phyloP scores from a whole-genome alignment of 2,329 filamentous ascomycete genomes.

The Xylaria sp. region DNA sequence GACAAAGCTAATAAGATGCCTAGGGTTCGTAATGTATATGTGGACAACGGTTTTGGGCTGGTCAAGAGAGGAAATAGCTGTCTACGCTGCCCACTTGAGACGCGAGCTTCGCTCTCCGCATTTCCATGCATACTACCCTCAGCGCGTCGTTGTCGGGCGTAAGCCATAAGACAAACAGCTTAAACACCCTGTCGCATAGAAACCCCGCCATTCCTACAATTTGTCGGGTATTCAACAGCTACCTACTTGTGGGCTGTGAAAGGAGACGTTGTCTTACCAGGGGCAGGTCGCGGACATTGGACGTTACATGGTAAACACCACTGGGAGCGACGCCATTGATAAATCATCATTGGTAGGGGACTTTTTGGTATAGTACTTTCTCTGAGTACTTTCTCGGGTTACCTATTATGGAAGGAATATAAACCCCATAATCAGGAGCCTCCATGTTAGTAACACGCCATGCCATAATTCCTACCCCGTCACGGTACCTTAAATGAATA shows the following conservation, averaged over 20 bases:
- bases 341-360: neutral
- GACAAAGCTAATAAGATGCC: slow-evolving; percentile 5
- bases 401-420: neutral
- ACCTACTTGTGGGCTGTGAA: neutral
- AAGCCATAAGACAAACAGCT: slow-evolving; percentile 39
- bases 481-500: neutral
- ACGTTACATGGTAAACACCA: neutral
- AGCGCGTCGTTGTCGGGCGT: slow-evolving; percentile 43
- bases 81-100: slow-evolving; percentile 47
- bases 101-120: slow-evolving; percentile 43
- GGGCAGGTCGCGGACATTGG: neutral
- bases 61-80: slow-evolving; percentile 45
- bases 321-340: neutral
- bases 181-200: neutral
- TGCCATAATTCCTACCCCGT: neutral
- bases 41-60: slow-evolving; percentile 46
- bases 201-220: neutral
- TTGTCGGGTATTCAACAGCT: neutral
- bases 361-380: neutral
- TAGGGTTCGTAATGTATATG: slow-evolving; percentile 46
- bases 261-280: neutral
- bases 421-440: neutral
- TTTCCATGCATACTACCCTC: slow-evolving; percentile 43
- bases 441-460: neutral
- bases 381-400: neutral